Evolutionary conservation across 495 filamentous ascomycete genomes (phyloP), one percentile per base, ranked within the genome.

Genomic region (Astrothelium macrocarpum): DNA sequence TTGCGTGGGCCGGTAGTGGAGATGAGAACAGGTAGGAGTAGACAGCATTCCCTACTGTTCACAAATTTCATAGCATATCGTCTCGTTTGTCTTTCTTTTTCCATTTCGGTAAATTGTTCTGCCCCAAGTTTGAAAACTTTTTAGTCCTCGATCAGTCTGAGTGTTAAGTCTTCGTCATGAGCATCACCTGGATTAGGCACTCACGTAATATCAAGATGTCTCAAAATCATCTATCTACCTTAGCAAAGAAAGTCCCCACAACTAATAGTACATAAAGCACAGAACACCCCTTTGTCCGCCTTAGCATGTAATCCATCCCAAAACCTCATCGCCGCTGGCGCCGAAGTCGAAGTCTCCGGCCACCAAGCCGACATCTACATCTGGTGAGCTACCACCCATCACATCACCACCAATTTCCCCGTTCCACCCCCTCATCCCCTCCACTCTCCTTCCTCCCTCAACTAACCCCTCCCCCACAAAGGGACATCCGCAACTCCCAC

Each of bases 291-390:
- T 31, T 79, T 91, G 32, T 76, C 90, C n/a, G 89, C 90, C 1
- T 75, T 94, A 23, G 85, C 84, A 29, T 85, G 82, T 72, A 82
- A 80, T 31, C 76, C 76, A 59, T 74, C 76, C 45, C 81, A 79
- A 18, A 84, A 84, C 67, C 75, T 80, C 12, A 72, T 95, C 14
- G 89, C 84, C 32, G 87, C 85, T 29, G 93, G 93, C 10, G 91
- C 88, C 9, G 92, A 96, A 72, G 81, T 80, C 16, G 84, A 90
- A 25, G 69, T 75, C 45, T 74, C 68, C 25, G 70, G 67, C 42
- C 83, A 83, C 31, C 84, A 89, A 71, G 88, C 89, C 18, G 80
- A 84, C 53, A 85, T 95, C 58, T 71, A 85, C 60, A 77, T 95
- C 66, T 96, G 90, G 90, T 90, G 16, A 75, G 70, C 71, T 68